Base-by-base conservation (phyloP, 23 red algal genomes). In the Gracilaria gracilis region DNA sequence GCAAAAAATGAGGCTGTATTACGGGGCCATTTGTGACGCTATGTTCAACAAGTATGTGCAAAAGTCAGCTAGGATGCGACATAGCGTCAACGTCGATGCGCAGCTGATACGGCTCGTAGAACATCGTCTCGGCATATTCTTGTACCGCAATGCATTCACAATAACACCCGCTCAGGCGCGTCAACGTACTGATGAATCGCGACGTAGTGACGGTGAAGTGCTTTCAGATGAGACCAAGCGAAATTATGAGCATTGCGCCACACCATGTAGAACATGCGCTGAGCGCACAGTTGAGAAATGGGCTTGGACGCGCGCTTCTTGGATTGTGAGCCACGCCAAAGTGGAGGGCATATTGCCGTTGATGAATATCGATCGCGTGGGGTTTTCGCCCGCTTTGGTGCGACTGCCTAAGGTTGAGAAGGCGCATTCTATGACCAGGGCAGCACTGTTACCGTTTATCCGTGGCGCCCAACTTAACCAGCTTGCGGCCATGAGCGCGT, bases 211-310 rank as follows among this genome's bases (percentile, higher is more conserved):
- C 57, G 25, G 65, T 87, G 4, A 82, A 87, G 77, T 61, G 82
- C 27, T 73, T 51, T 49, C 75, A 32, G 34, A 35, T 94, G 47
- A 46, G 72, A 34, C 82, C 82, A 0, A 83, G 92, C 29, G 92
- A 94, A 31, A 75, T 94, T 15, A 9, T 94, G 55, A 82, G 44
- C 78, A 25, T 91, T 99, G 21, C 97, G 96, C 84, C 90, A 99
- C 57, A 87, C 91, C 14, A 91, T 99, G 83, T 72, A 89, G 31
- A 94, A 99, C 58, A 79, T 67, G 92, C 83, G 29, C 58, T 82
- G 38, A 59, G 62, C 20, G 92, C 92, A 23, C 67, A 87, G 44
- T 32, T 80, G 19, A 36, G 92, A 35, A 28, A 72, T 25, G 49
- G 24, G 24, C 81, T 87, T 9, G 92, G 92, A 4, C 67, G 50